Evolutionary conservation across 2,329 filamentous ascomycete species (phyloP).

Genomic region (Talaromyces islandicus): DNA sequence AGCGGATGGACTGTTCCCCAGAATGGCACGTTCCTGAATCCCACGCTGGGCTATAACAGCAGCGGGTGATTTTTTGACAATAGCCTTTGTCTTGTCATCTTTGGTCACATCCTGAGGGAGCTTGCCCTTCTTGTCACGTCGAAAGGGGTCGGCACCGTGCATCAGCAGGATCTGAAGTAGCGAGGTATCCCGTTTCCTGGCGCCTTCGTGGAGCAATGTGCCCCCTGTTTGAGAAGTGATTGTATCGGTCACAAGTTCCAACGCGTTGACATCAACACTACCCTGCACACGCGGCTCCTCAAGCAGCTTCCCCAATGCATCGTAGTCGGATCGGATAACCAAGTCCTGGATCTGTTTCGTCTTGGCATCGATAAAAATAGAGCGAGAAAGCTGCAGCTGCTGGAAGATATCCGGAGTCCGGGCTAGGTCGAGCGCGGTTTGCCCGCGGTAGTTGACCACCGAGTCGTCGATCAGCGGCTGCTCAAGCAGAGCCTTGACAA

Average conservation of each 20-base stretch:
- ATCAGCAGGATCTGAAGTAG: constrained; percentile 86
- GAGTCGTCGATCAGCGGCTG: constrained; percentile 83
- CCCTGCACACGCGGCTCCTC: constrained; percentile 81
- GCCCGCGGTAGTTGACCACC: constrained; percentile 74
- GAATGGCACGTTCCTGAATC: constrained; percentile 94
- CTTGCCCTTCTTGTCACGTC: constrained; percentile 89
- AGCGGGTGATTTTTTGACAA: constrained; percentile 90
- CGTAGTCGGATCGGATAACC: constrained; percentile 67
- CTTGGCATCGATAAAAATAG: constrained; percentile 81
- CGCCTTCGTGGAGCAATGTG: constrained; percentile 87
- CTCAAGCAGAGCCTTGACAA: constrained; percentile 79
- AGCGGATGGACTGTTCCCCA: constrained; percentile 63
- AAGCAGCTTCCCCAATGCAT: constrained; percentile 68
- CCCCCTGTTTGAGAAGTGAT: constrained; percentile 76
- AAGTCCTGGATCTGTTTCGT: constrained; percentile 78
- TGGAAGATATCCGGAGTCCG: constrained; percentile 94
- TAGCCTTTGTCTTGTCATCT: constrained; percentile 79
- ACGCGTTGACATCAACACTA: constrained; percentile 84
- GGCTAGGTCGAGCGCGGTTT: constrained; percentile 80
- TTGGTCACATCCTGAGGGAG: constrained; percentile 94
- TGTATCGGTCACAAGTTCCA: constrained; percentile 78
- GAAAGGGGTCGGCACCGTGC: constrained; percentile 93
- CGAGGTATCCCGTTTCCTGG: constrained; percentile 76
- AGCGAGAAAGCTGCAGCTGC: constrained; percentile 81
- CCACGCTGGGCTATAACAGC: constrained; percentile 89